Percentiles rank a stretch among this genome's conserved stretches.
phyloP scores from a whole-genome alignment of 2,329 filamentous ascomycete genomes.

The Colletotrichum neosansevieriae region DNA sequence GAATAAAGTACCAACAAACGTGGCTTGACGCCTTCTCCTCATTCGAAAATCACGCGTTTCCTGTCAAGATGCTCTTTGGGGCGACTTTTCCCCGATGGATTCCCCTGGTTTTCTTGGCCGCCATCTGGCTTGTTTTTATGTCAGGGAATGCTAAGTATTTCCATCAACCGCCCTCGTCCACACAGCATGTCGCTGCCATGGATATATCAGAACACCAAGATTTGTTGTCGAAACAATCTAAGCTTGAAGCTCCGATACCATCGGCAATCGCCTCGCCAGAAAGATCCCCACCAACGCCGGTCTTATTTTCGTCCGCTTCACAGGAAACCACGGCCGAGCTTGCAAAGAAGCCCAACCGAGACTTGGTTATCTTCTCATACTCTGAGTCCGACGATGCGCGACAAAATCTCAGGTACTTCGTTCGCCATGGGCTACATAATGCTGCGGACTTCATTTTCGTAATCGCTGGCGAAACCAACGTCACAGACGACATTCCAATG shows the following conservation, averaged over 20 bases:
- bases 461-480: slow-evolving; percentile 50
- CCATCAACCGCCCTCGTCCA: neutral
- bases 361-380: neutral
- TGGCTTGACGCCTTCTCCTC: no score
- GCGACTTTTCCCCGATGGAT: neutral
- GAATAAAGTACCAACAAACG: no score
- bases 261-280: no score
- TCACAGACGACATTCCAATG: slow-evolving; percentile 44
- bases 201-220: neutral
- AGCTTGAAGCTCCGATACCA: no score
- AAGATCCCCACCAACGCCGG: no score
- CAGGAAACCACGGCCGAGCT: no score
- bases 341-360: neutral
- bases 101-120: neutral
- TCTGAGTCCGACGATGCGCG: neutral
- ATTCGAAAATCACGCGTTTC: no score
- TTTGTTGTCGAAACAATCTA: no score
- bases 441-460: slow-evolving; percentile 55
- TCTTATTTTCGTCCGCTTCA: no score
- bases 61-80: neutral
- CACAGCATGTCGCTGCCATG: neutral
- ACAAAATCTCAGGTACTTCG: slow-evolving; percentile 50
- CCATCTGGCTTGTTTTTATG: neutral
- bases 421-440: slow-evolving; percentile 50
- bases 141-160: neutral